phyloP scores from a whole-genome alignment of 116 monocot genomes.

The Zostera marina region DNA sequence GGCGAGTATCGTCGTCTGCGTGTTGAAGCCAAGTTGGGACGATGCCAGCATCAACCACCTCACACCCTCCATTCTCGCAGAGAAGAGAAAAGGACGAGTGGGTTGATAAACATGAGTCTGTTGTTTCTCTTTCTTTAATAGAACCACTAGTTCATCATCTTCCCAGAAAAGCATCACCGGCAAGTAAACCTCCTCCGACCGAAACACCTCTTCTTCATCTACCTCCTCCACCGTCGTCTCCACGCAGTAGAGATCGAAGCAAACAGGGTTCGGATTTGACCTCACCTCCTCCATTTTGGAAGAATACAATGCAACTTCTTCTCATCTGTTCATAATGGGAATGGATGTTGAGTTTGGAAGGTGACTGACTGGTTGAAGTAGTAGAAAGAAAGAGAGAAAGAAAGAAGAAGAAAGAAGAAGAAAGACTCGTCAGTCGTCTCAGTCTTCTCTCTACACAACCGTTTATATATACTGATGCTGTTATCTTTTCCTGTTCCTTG shows the following conservation, averaged over 20 bases:
- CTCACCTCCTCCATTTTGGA: not conserved
- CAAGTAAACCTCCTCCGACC: not conserved
- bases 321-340: too few relatives aligned
- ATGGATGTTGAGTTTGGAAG: too few relatives aligned
- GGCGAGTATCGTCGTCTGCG: constrained; percentile 41
- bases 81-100: not conserved
- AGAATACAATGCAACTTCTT: too few relatives aligned
- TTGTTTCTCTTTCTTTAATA: constrained; percentile 10
- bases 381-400: too few relatives aligned
- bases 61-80: constrained; percentile 8
- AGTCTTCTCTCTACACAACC: too few relatives aligned
- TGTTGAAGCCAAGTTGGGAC: constrained; percentile 24
- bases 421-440: too few relatives aligned
- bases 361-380: too few relatives aligned
- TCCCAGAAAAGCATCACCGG: constrained; percentile 5
- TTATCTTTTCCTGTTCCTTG: constrained; percentile 1
- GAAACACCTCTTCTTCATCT: not conserved
- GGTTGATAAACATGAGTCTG: not conserved
- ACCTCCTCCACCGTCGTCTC: constrained; percentile 4
- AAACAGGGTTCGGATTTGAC: too few relatives aligned
- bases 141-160: constrained; percentile 5
- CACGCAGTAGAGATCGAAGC: constrained; percentile 3
- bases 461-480: not conserved
- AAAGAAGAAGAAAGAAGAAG: too few relatives aligned
- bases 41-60: constrained; percentile 6